Percentiles rank a stretch among this genome's conserved stretches.
phyloP scores from a whole-genome alignment of 2,329 filamentous ascomycete species.

The Diaporthe citrichinensis region DNA sequence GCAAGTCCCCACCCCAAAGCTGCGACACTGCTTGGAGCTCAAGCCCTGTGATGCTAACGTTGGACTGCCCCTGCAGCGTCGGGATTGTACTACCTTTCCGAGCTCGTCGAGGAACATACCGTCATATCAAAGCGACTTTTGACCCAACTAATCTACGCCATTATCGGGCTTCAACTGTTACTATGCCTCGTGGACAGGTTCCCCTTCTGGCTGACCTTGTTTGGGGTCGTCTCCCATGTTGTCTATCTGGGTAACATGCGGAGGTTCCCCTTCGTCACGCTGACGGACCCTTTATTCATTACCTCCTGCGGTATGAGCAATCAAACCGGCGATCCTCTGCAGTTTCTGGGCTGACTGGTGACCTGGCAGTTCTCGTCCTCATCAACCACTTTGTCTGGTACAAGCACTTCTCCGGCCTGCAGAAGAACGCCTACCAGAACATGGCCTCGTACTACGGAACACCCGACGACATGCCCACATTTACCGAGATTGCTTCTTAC shows the following conservation, averaged over 20 bases:
- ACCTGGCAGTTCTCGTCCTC: slow-evolving; percentile 78
- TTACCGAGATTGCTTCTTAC: slow-evolving; percentile 95
- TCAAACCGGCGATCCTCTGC: background rate
- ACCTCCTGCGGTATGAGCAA: slow-evolving; percentile 78
- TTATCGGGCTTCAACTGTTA: slow-evolving; percentile 81
- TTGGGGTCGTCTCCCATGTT: slow-evolving; percentile 85
- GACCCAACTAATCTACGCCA: slow-evolving; percentile 84
- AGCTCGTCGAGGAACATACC: slow-evolving; percentile 97
- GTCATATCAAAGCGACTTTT: slow-evolving; percentile 92
- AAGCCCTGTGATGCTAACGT: background rate
- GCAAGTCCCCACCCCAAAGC: slow-evolving; percentile 59
- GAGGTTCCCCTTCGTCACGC: slow-evolving; percentile 81
- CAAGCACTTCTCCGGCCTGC: slow-evolving; percentile 83
- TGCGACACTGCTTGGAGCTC: background rate
- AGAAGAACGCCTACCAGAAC: slow-evolving; percentile 70
- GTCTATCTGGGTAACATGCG: slow-evolving; percentile 91
- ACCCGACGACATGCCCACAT: slow-evolving; percentile 77
- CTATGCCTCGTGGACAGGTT: slow-evolving; percentile 89
- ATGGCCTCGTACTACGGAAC: slow-evolving; percentile 74
- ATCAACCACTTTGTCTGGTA: slow-evolving; percentile 98
- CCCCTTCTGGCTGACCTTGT: slow-evolving; percentile 78
- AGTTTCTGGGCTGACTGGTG: slow-evolving; percentile 6
- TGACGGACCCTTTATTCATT: slow-evolving; percentile 89
- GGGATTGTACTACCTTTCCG: slow-evolving; percentile 98
- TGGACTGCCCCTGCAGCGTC: slow-evolving; percentile 71